Base-by-base conservation (phyloP, 352 stramenopile species). In the Halophytophthora batemanensis region DNA sequence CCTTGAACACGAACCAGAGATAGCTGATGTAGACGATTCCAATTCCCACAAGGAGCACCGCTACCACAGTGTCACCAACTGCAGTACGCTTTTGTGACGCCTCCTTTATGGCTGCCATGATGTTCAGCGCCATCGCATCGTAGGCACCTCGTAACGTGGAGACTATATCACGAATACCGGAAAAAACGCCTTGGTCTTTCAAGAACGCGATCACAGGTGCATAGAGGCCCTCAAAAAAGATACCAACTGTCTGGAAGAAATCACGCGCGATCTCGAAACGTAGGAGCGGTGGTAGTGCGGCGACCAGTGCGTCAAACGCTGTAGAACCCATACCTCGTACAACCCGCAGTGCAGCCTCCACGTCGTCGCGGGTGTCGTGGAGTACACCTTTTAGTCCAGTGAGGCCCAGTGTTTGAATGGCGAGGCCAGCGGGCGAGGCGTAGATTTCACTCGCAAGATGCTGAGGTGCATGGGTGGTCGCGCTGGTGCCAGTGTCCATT, bases 171-270 rank as follows among this genome's bases (percentile, higher is more conserved):
- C 45, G 2, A 35, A 40, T 1, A 73, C 18, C 17, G 64, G 49
- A 18, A 18, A 22, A 2, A 58, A 59, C 37, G 60, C 43, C 31
- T 63, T 68, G 53, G 11, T 64, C 6, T n/a, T 55, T 36, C 11
- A 55, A 49, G 53, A 43, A 60, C 29, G 40, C 36, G 15, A 67
- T 14, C 1, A 69, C 53, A 11, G 57, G 44, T 19, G 55, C 59
- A 45, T 72, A 74, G 19, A 77, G 43, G 21, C 64, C 65, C 0
- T 60, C 65, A 42, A 77, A 69, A 25, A 77, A 72, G 23, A 77
- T 44, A 12, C 61, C 66, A 15, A 66, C 44, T 0, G 57, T 74
- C 36, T 77, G 68, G 18, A 59, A 60, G 25, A 77, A 74, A 35
- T 77, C 68, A 17, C 68, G 64, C 11, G 61, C 31, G 35, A 77